Conservation (phyloP, 495 filamentous ascomycete species). For the Neurospora hispaniola region DNA sequence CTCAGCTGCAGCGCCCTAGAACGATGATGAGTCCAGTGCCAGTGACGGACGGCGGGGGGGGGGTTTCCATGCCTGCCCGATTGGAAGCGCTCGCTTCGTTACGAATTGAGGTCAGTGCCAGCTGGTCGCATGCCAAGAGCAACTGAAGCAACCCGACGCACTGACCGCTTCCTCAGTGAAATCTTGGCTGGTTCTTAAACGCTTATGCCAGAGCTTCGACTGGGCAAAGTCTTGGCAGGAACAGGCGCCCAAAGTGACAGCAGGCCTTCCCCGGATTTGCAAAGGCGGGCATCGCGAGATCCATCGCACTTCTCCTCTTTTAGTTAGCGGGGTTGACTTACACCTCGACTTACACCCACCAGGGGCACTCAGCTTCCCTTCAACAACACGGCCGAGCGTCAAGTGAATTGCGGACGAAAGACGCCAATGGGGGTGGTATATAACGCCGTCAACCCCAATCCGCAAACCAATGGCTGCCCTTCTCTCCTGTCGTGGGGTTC, state of each 20-base stretch:
- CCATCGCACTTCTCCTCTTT: not conserved
- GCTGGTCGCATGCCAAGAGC: not conserved
- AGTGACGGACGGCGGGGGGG: not conserved
- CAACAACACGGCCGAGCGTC: not conserved
- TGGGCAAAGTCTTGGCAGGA: not conserved
- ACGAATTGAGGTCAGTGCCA: not conserved
- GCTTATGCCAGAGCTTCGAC: not conserved
- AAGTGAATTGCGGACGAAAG: not conserved
- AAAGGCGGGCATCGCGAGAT: not conserved
- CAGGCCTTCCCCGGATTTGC: not conserved
- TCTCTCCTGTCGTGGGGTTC: not conserved
- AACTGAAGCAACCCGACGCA: not conserved
- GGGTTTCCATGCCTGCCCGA: not conserved
- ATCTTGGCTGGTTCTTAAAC: not conserved
- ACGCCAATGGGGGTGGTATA: not conserved
- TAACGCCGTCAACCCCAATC: not conserved
- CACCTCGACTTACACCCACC: not conserved
- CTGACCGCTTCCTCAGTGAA: not conserved
- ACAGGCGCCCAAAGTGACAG: not conserved
- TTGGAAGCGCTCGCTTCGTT: not conserved
- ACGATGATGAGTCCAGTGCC: not conserved
- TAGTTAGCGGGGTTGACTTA: not conserved
- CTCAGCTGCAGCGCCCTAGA: not conserved
- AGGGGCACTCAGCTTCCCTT: not conserved
- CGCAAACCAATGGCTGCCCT: not conserved